Conservation (phyloP, 805 yeast species). For the Zygosaccharomyces bailii region DNA sequence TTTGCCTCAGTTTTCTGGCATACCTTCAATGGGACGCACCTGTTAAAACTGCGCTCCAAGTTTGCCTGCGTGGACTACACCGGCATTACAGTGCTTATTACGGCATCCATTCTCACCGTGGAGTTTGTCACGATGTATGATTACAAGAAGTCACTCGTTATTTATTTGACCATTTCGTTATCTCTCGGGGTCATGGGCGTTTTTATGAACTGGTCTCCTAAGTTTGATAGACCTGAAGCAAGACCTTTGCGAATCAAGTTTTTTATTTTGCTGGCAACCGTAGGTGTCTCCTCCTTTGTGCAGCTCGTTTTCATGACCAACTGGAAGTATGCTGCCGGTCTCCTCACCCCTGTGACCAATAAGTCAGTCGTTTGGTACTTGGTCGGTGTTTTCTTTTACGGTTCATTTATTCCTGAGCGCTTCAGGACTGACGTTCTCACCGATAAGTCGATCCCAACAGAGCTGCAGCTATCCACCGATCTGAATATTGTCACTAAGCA, state of each 20-base stretch:
- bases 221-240: slow-evolving; percentile 83
- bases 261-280: slow-evolving; percentile 69
- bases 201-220: slow-evolving; percentile 85
- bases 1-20: slow-evolving; percentile 85
- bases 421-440: slow-evolving; percentile 69
- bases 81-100: slow-evolving; percentile 86
- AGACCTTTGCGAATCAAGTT: slow-evolving; percentile 76
- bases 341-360: slow-evolving; percentile 61
- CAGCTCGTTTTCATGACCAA: slow-evolving; percentile 58
- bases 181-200: slow-evolving; percentile 71
- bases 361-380: slow-evolving; percentile 73
- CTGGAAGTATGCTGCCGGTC: slow-evolving; percentile 44
- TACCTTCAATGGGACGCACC: slow-evolving; percentile 77
- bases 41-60: slow-evolving; percentile 55
- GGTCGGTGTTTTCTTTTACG: slow-evolving; percentile 83
- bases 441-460: slow-evolving; percentile 43
- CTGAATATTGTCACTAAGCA: slow-evolving; percentile 34
- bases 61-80: slow-evolving; percentile 95
- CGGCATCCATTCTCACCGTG: slow-evolving; percentile 82
- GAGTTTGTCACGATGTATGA: slow-evolving; percentile 72
- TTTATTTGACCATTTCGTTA: slow-evolving; percentile 59
- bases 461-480: slow-evolving; percentile 30
- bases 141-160: slow-evolving; percentile 17
- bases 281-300: slow-evolving; percentile 65
- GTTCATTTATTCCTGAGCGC: slow-evolving; percentile 83